Evolutionary conservation across 2,329 filamentous ascomycete species (phyloP).

Genomic region (Orbilia blumenaviensis): DNA sequence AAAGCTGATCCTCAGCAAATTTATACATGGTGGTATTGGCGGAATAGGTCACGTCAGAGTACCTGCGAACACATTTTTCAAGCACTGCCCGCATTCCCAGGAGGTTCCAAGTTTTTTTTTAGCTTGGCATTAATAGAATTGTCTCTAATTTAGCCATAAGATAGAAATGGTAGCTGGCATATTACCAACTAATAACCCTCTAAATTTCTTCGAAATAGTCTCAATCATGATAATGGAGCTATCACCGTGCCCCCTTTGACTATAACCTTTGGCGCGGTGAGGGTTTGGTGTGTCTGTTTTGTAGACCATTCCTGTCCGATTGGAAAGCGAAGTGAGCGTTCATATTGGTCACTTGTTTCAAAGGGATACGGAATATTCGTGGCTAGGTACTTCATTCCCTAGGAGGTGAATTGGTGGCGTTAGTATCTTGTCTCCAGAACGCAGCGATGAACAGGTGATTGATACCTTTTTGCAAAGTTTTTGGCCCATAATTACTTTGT

Average conservation of each 20-base stretch:
- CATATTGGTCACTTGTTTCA: slow-evolving; percentile 87
- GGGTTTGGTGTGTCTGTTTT: slow-evolving; percentile 91
- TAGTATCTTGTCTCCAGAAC: slow-evolving; percentile 48
- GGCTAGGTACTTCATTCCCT: slow-evolving; percentile 89
- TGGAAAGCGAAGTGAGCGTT: slow-evolving; percentile 83
- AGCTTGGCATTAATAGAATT: too few relatives aligned
- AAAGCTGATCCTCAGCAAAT: too few relatives aligned
- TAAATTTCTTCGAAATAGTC: background rate
- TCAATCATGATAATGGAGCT: slow-evolving; percentile 69
- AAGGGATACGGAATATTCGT: slow-evolving; percentile 86
- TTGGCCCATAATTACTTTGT: slow-evolving; percentile 86
- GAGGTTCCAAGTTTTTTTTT: too few relatives aligned
- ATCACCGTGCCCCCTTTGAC: slow-evolving; percentile 87
- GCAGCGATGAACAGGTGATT: slow-evolving; percentile 11
- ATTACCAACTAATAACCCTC: background rate
- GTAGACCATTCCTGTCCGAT: slow-evolving; percentile 95
- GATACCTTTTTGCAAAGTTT: slow-evolving; percentile 85
- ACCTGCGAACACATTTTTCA: too few relatives aligned
- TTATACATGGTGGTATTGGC: too few relatives aligned
- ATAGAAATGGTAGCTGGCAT: background rate
- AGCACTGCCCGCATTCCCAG: too few relatives aligned
- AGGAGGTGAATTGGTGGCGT: slow-evolving; percentile 47
- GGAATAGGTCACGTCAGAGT: too few relatives aligned
- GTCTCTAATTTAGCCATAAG: background rate
- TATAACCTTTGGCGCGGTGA: slow-evolving; percentile 86